Evolutionary conservation across 2,329 filamentous ascomycete species (phyloP).

Genomic region (Nothophaeocryptopus gaeumannii): DNA sequence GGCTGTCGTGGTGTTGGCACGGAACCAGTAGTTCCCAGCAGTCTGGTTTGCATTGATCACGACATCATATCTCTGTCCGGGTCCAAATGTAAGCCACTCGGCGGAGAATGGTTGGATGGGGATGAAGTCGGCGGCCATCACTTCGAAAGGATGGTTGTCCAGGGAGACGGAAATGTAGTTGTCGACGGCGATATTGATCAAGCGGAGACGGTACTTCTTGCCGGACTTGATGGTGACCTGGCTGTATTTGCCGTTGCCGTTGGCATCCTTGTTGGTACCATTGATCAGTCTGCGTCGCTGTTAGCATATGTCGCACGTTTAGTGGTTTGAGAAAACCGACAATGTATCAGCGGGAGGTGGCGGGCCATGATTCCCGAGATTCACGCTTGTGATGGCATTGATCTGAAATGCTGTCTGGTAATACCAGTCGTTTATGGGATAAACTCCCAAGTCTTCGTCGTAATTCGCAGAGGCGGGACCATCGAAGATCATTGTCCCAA

Average conservation of each 20-base stretch:
- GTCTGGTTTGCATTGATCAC: slow-evolving; percentile 35
- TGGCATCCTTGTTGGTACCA: slow-evolving; percentile 30
- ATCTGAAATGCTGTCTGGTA: slow-evolving; percentile 30
- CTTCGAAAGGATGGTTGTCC: slow-evolving; percentile 30
- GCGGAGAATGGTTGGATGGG: slow-evolving; percentile 29
- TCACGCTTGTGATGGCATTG: slow-evolving; percentile 31
- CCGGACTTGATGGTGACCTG: slow-evolving; percentile 25
- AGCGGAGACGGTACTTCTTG: slow-evolving; percentile 40
- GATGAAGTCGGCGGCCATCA: slow-evolving; percentile 36
- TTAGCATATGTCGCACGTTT: slow-evolving; percentile 2
- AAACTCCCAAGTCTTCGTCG: slow-evolving; percentile 59
- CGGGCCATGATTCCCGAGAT: slow-evolving; percentile 29
- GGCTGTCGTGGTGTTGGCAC: no score
- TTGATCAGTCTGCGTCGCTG: slow-evolving; percentile 17
- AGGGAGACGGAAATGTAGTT: slow-evolving; percentile 39
- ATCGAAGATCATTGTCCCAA: slow-evolving; percentile 58
- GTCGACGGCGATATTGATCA: slow-evolving; percentile 46
- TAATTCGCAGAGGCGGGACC: slow-evolving; percentile 58
- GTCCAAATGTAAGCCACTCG: slow-evolving; percentile 27
- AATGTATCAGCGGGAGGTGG: slow-evolving; percentile 10
- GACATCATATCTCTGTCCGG: slow-evolving; percentile 39
- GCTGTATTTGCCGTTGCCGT: slow-evolving; percentile 25
- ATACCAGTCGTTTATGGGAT: slow-evolving; percentile 37
- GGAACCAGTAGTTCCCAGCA: slow-evolving; percentile 12
- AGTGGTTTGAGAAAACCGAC: slow-evolving; percentile 21